Percentiles rank a stretch among this genome's conserved stretches.
Conservation (phyloP, 179 eudicot genomes). For the Vitellaria paradoxa region DNA sequence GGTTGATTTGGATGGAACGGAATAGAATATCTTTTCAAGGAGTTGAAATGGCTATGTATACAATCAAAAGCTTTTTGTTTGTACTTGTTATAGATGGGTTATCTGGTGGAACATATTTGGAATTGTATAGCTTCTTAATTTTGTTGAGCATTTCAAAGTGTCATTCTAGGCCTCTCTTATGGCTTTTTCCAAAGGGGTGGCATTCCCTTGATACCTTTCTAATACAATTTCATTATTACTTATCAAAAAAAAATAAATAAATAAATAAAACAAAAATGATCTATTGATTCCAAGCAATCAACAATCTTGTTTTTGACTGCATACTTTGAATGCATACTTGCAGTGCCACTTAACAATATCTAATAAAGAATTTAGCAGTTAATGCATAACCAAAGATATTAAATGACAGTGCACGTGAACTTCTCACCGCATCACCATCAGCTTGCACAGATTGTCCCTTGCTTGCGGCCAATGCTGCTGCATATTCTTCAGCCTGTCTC, state of each 20-base stretch:
- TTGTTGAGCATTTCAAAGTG: no score
- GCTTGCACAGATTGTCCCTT: constrained; percentile 44
- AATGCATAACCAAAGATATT: neutral
- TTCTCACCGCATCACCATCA: constrained; percentile 59
- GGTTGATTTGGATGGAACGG: no score
- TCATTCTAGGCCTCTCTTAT: no score
- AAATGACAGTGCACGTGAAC: neutral
- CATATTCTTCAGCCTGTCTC: constrained; percentile 76
- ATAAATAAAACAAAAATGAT: neutral
- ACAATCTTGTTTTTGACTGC: neutral
- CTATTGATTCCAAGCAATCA: neutral
- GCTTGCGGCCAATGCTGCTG: constrained; percentile 85
- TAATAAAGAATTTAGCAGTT: neutral
- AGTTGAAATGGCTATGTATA: no score
- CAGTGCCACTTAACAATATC: neutral
- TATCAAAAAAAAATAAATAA: no score
- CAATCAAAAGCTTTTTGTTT: no score
- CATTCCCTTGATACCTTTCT: neutral
- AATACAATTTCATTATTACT: no score
- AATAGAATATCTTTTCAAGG: no score
- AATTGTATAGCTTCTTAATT: no score
- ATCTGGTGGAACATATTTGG: no score
- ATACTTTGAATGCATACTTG: neutral
- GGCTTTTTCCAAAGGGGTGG: no score
- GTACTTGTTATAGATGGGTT: no score